Evolutionary conservation across 1,284 basidiomycete genomes (phyloP).

Genomic region (Heliocybe sulcata): DNA sequence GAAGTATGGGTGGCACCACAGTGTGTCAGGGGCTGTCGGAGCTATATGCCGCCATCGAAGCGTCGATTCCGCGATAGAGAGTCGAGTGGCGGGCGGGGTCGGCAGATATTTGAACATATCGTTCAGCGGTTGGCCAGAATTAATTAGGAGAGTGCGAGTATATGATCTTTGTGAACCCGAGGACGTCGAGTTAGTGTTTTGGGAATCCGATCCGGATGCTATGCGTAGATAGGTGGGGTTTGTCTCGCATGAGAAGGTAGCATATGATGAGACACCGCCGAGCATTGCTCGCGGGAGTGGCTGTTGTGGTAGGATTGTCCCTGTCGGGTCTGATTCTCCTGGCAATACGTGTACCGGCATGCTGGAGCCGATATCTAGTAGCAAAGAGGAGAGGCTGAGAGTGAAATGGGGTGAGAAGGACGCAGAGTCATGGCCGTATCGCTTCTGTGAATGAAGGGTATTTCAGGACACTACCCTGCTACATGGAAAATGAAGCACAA

Average conservation of each 20-base stretch:
- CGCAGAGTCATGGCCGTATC: slow-evolving; percentile 52
- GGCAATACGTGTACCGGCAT: slow-evolving; percentile 83
- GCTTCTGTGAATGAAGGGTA: slow-evolving; percentile 31
- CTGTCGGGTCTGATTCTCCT: slow-evolving; percentile 83
- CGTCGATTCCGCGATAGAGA: slow-evolving; percentile 74
- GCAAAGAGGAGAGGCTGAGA: slow-evolving; percentile 58
- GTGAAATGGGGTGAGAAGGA: slow-evolving; percentile 73
- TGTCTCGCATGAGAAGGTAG: slow-evolving; percentile 75
- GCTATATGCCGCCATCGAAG: slow-evolving; percentile 94
- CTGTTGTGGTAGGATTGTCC: slow-evolving; percentile 89
- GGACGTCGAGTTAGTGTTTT: slow-evolving; percentile 7
- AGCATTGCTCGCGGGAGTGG: slow-evolving; percentile 91
- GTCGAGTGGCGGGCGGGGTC: slow-evolving; percentile 54
- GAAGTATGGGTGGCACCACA: slow-evolving; percentile 97
- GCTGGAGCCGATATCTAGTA: slow-evolving; percentile 66
- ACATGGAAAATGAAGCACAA: slow-evolving; percentile 9
- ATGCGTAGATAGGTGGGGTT: slow-evolving; percentile 84
- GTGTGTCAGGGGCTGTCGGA: slow-evolving; percentile 95
- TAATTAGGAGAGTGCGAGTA: slow-evolving; percentile 62
- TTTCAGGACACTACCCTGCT: background rate
- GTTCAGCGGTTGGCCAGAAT: slow-evolving; percentile 89
- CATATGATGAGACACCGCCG: slow-evolving; percentile 54
- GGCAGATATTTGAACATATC: slow-evolving; percentile 93
- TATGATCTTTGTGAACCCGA: slow-evolving; percentile 15
- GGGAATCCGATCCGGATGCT: slow-evolving; percentile 6